A percentile compares a stretch with the other conserved stretches of the same genome.
Evolutionary conservation across 371 early-diverging fungal species (phyloP).

Genomic region (Cladochytrium tenue): DNA sequence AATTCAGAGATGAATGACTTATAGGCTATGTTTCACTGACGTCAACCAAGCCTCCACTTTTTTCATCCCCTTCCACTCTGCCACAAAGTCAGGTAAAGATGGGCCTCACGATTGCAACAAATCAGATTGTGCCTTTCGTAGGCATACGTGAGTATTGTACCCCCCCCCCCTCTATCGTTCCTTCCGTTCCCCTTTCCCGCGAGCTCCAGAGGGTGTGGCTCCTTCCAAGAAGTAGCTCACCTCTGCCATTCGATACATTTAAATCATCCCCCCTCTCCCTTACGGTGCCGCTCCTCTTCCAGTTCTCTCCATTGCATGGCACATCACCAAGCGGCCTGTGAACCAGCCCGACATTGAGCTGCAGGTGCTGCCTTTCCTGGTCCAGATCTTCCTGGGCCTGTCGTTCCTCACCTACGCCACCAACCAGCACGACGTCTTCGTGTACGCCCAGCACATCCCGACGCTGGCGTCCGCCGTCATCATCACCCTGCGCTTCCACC

Average conservation of each 20-base stretch:
- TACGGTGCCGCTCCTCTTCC: neutral
- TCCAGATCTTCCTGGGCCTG: conserved; percentile 7
- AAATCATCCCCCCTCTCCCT: neutral
- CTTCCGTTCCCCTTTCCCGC: neutral
- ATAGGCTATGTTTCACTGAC: too few relatives aligned
- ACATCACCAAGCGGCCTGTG: neutral
- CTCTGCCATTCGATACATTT: neutral
- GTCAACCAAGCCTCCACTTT: too few relatives aligned
- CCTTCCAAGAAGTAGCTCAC: neutral
- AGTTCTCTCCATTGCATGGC: neutral
- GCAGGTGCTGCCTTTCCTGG: neutral
- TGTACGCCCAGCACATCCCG: conserved; percentile 7
- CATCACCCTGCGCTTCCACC: neutral
- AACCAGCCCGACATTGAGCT: neutral
- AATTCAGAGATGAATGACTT: too few relatives aligned
- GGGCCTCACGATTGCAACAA: conserved; percentile 1
- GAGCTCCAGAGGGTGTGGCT: neutral
- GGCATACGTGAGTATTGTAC: conserved; percentile 7
- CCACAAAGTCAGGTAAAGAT: too few relatives aligned
- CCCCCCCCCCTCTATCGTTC: neutral
- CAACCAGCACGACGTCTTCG: conserved; percentile 9
- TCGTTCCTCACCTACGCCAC: conserved; percentile 2
- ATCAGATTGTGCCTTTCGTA: conserved; percentile 9
- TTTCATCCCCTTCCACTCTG: too few relatives aligned
- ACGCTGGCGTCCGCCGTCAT: neutral